Evolutionary conservation across 352 stramenopile species (phyloP).

Genomic region (Globisporangium polare): DNA sequence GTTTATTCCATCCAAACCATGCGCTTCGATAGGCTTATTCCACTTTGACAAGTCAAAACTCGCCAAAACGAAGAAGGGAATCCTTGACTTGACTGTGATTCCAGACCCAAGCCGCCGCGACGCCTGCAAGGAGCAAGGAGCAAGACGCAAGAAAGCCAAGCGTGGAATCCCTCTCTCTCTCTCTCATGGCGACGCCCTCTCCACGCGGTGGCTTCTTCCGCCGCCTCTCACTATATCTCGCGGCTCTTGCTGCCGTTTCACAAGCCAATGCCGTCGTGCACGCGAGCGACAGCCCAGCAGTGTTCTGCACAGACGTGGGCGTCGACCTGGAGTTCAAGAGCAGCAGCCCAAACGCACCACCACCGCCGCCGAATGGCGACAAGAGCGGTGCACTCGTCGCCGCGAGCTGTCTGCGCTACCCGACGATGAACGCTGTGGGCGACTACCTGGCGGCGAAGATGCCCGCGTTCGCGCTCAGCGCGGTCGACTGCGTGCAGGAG

Average conservation of each 20-base stretch:
- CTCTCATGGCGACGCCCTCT: constrained; percentile 5
- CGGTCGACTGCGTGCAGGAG: constrained; percentile 39
- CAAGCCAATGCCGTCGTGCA: not conserved
- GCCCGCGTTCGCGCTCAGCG: constrained; percentile 31
- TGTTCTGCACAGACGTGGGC: constrained; percentile 44
- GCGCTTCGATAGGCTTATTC: no score
- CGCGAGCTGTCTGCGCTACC: constrained; percentile 30
- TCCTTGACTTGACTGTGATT: no score
- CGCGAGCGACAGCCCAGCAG: constrained; percentile 9
- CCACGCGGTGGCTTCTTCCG: not conserved
- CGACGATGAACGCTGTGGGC: constrained; percentile 30
- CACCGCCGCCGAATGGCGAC: constrained; percentile 13
- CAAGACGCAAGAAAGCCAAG: not conserved
- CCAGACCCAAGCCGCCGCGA: no score
- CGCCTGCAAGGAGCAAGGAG: not conserved
- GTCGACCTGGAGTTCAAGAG: constrained; percentile 36
- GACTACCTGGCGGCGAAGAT: constrained; percentile 31
- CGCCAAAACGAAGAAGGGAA: no score
- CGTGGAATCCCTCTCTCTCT: not conserved
- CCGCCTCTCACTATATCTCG: not conserved
- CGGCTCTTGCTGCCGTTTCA: not conserved
- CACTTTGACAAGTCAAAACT: no score
- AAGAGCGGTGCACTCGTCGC: not conserved
- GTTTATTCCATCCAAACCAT: no score
- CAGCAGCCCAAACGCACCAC: constrained; percentile 4